Conservation (phyloP, 2,329 filamentous ascomycete genomes). For the Curvularia hawaiiensis region DNA sequence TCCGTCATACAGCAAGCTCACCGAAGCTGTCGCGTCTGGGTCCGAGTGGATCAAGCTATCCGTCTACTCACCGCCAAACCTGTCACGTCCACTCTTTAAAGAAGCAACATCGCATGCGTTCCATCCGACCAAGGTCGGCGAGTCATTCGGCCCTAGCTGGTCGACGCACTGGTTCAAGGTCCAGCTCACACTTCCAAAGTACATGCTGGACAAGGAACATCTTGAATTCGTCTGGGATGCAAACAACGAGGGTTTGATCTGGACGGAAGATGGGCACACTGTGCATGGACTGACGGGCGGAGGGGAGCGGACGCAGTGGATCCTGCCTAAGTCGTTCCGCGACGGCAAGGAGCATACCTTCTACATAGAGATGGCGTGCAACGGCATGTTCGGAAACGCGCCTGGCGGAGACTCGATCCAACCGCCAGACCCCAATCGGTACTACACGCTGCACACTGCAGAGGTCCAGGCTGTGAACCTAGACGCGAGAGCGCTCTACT, state of each 20-base stretch:
- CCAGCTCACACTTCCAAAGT: slow-evolving; percentile 73
- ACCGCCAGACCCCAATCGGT: slow-evolving; percentile 83
- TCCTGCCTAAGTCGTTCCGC: slow-evolving; percentile 79
- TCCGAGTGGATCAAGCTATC: slow-evolving; percentile 80
- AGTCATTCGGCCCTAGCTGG: slow-evolving; percentile 91
- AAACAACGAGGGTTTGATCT: slow-evolving; percentile 92
- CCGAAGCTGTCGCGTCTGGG: slow-evolving; percentile 70
- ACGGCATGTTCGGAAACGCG: slow-evolving; percentile 96
- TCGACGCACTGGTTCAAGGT: slow-evolving; percentile 97
- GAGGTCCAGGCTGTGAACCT: slow-evolving; percentile 90
- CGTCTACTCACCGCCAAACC: slow-evolving; percentile 82
- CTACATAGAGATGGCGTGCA: slow-evolving; percentile 98
- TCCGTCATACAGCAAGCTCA: slow-evolving; percentile 64
- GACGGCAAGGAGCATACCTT: slow-evolving; percentile 87
- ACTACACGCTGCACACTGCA: slow-evolving; percentile 76
- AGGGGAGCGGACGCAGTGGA: slow-evolving; percentile 89
- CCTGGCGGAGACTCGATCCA: slow-evolving; percentile 84
- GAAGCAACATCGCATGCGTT: slow-evolving; percentile 82
- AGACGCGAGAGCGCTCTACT: slow-evolving; percentile 78
- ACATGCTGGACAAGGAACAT: slow-evolving; percentile 75
- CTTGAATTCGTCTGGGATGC: slow-evolving; percentile 98
- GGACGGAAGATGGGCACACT: slow-evolving; percentile 86
- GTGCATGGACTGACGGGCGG: slow-evolving; percentile 91
- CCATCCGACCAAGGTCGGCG: slow-evolving; percentile 73
- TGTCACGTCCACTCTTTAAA: slow-evolving; percentile 81